Conservation (phyloP, 495 filamentous ascomycete species). For the Neurospora pannonica region DNA sequence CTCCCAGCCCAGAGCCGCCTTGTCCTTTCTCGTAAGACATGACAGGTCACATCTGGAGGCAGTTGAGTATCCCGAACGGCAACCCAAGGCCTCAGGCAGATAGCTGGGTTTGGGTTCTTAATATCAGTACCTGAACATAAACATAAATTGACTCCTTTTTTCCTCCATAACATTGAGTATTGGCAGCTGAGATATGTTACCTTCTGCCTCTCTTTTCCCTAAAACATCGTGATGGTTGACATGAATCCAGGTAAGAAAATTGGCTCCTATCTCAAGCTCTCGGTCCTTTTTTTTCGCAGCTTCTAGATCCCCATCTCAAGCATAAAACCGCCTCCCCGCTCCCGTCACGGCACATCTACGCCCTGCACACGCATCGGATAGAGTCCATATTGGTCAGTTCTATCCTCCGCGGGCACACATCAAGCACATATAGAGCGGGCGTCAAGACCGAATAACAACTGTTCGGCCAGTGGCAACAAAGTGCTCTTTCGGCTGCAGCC, state of each 20-base stretch:
- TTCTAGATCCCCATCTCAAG: not conserved
- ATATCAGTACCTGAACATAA: not conserved
- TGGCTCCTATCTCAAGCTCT: not conserved
- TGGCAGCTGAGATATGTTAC: too few relatives aligned
- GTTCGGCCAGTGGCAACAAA: not conserved
- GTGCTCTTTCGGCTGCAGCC: not conserved
- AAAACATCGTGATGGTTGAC: not conserved
- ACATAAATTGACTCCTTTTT: too few relatives aligned
- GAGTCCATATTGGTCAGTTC: not conserved
- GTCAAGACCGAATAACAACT: not conserved
- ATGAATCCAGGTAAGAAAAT: not conserved
- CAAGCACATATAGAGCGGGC: not conserved
- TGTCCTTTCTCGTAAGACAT: not conserved
- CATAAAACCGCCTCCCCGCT: not conserved
- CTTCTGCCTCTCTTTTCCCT: too few relatives aligned
- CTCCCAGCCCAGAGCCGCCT: not conserved
- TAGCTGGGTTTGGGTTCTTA: not conserved
- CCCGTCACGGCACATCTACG: too few relatives aligned
- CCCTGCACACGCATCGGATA: too few relatives aligned
- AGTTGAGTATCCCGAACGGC: not conserved
- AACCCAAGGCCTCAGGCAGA: not conserved
- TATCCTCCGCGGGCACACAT: not conserved
- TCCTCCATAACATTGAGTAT: too few relatives aligned
- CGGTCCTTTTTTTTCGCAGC: not conserved
- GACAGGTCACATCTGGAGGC: not conserved